Percentiles rank a stretch among this genome's conserved stretches.
These are phyloP conservation scores for Ustilago vetiveriae DNA, from an alignment of 1,284 basidiomycete species.

Conservation along the genomic window DNA sequence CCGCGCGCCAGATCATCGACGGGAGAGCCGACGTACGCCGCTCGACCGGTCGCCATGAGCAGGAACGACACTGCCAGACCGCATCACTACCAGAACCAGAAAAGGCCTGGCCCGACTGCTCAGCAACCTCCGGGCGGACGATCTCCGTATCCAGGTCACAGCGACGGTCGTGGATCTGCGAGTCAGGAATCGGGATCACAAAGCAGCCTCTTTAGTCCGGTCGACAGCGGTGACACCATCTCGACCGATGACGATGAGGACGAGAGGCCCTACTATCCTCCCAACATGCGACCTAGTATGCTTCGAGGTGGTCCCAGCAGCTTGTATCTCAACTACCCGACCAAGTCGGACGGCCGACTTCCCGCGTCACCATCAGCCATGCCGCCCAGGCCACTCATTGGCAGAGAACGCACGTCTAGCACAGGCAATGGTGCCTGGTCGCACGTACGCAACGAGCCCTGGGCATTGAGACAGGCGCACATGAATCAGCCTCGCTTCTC, in stretches of 20 bases:
- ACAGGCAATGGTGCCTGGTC: constrained; percentile 31
- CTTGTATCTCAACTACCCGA: constrained; percentile 44
- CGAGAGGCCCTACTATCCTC: constrained; percentile 48
- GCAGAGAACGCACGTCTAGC: constrained; percentile 37
- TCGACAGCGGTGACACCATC: constrained; percentile 49
- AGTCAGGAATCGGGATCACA: constrained; percentile 44
- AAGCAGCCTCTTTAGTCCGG: constrained; percentile 51
- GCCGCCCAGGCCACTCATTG: constrained; percentile 16
- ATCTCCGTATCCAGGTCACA: constrained; percentile 21
- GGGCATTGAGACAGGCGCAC: constrained; percentile 38
- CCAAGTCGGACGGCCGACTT: constrained; percentile 21
- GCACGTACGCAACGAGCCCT: constrained; percentile 45
- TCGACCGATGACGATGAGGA: constrained; percentile 57
- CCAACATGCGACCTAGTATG: constrained; percentile 48
- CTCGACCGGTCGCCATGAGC: constrained; percentile 34
- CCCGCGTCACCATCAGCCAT: constrained; percentile 22
- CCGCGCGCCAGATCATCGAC: constrained; percentile 13
- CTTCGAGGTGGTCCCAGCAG: constrained; percentile 47
- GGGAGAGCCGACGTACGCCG: constrained; percentile 16
- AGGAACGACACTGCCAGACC: constrained; percentile 43
- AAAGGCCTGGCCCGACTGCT: constrained; percentile 28
- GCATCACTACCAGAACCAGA: constrained; percentile 49
- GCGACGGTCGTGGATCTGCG: constrained; percentile 29
- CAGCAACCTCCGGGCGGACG: constrained; percentile 29
- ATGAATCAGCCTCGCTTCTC: constrained; percentile 43